Conservation (phyloP, 2,329 filamentous ascomycete species). For the Colletotrichum shisoi region DNA sequence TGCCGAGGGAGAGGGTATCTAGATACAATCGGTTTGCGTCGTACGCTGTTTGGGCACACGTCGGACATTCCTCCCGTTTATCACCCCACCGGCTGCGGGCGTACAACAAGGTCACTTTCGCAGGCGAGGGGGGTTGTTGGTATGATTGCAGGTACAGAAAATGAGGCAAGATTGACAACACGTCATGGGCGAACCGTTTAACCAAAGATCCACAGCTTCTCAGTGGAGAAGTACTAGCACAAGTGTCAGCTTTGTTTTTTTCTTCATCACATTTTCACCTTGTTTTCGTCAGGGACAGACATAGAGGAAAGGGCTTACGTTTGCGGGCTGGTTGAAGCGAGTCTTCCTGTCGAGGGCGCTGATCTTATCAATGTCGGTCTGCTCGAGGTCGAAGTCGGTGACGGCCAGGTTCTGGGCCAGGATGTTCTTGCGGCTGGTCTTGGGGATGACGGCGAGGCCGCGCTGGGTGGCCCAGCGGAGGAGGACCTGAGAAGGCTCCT, state of each 20-base stretch:
- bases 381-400: constrained; percentile 69
- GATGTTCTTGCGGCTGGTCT: constrained; percentile 65
- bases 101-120: constrained; percentile 6
- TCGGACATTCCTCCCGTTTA: constrained; percentile 20
- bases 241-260: constrained; percentile 13
- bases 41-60: constrained; percentile 18
- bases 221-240: constrained; percentile 63
- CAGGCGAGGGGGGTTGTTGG: background rate
- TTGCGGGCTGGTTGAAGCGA: constrained; percentile 79
- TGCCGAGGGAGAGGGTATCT: constrained; percentile 30
- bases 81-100: constrained; percentile 12
- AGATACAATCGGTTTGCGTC: constrained; percentile 30
- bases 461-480: constrained; percentile 88
- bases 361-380: constrained; percentile 73
- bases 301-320: constrained; percentile 59
- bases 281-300: too few species aligned
- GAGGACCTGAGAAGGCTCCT: constrained; percentile 80
- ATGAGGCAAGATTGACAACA: constrained; percentile 9
- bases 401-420: constrained; percentile 74
- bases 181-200: constrained; percentile 47
- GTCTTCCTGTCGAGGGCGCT: constrained; percentile 69
- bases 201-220: constrained; percentile 66
- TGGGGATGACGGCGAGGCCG: constrained; percentile 81
- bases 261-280: background rate
- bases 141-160: constrained; percentile 19